Evolutionary conservation across 2,329 filamentous ascomycete genomes (phyloP).

Genomic region (Paraconiothyrium brasiliense): DNA sequence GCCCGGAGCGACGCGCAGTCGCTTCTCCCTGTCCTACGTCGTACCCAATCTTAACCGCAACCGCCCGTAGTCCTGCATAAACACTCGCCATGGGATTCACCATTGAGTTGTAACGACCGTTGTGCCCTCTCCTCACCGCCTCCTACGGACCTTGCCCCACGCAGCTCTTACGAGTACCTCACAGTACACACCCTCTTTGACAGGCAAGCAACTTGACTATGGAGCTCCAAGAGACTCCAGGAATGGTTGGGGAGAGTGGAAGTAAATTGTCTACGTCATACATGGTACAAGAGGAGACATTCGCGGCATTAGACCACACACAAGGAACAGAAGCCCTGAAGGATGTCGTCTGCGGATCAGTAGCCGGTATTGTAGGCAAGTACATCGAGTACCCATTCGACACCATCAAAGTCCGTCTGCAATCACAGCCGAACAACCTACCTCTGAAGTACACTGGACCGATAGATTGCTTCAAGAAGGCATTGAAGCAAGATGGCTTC

Average conservation of each 20-base stretch:
- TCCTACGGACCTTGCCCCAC: constrained; percentile 31
- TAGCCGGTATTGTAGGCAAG: constrained; percentile 91
- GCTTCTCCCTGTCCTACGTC: constrained; percentile 31
- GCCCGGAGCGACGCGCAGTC: constrained; percentile 25
- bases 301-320: constrained; percentile 29
- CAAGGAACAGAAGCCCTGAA: constrained; percentile 76
- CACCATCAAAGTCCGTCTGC: constrained; percentile 95
- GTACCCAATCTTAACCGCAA: constrained; percentile 22
- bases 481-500: constrained; percentile 80
- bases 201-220: constrained; percentile 26
- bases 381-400: constrained; percentile 99
- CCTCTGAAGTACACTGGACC: constrained; percentile 86
- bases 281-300: constrained; percentile 30
- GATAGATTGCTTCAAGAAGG: constrained; percentile 91
- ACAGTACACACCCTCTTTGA: constrained; percentile 23
- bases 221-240: constrained; percentile 43
- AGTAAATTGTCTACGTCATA: constrained; percentile 31
- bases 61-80: constrained; percentile 17
- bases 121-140: constrained; percentile 41
- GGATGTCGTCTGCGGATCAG: constrained; percentile 88
- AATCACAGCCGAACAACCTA: constrained; percentile 89
- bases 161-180: constrained; percentile 32
- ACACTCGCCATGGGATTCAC: constrained; percentile 28
- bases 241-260: constrained; percentile 44
- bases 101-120: constrained; percentile 30